Evolutionary conservation across 768 basidiomycete genomes (phyloP).

Genomic region (Suillus cothurnatus): DNA sequence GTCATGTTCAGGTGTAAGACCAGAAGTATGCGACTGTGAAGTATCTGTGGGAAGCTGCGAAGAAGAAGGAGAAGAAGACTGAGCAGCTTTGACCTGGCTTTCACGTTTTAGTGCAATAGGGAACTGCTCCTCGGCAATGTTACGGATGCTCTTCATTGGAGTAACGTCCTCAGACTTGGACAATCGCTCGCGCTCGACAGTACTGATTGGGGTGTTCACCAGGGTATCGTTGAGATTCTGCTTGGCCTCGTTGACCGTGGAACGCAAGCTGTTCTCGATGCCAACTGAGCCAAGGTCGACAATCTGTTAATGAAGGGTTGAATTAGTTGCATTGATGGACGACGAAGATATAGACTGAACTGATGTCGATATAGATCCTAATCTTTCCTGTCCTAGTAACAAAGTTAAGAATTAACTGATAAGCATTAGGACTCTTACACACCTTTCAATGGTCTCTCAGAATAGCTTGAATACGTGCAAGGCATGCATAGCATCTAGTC

Average conservation of each 20-base stretch:
- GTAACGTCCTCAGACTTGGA: conserved; percentile 33
- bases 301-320: too few relatives aligned
- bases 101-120: conserved; percentile 45
- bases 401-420: neutral
- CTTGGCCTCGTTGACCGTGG: conserved; percentile 61
- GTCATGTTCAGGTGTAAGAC: conserved; percentile 15
- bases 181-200: conserved; percentile 38
- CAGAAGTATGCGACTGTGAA: neutral
- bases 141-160: conserved; percentile 45
- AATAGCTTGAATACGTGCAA: conserved; percentile 77
- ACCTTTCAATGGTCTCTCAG: conserved; percentile 85
- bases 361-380: neutral
- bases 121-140: conserved; percentile 49
- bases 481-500: conserved; percentile 65
- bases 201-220: conserved; percentile 40
- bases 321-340: too few relatives aligned
- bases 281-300: conserved; percentile 32
- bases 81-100: conserved; percentile 32
- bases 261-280: conserved; percentile 49
- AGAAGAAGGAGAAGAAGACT: conserved; percentile 5
- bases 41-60: conserved; percentile 7
- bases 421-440: conserved; percentile 57
- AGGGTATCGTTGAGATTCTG: conserved; percentile 56
- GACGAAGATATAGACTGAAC: neutral
- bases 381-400: too few relatives aligned